These are phyloP conservation scores for Cladosporium austrohemisphaericum DNA, from an alignment of 2,329 filamentous ascomycete species.

Conservation along the genomic window DNA sequence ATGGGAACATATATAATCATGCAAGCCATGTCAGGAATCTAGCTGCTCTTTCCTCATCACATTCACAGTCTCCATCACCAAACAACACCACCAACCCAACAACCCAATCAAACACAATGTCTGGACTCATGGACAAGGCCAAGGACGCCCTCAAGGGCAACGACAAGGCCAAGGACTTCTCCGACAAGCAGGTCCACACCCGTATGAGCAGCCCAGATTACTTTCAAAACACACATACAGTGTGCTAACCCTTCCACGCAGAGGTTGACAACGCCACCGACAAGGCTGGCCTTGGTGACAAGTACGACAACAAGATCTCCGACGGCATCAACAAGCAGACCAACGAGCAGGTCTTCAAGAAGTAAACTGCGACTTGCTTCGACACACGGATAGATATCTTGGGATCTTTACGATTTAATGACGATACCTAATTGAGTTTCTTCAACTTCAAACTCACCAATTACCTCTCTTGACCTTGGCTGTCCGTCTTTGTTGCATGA, in stretches of 20 bases:
- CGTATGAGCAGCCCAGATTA: constrained; percentile 8
- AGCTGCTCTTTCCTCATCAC: neutral
- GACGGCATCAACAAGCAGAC: constrained; percentile 25
- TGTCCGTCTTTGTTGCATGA: no score
- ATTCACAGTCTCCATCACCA: neutral
- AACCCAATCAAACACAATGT: constrained; percentile 20
- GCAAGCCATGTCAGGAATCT: neutral
- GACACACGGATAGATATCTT: neutral
- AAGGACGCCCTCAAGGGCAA: constrained; percentile 17
- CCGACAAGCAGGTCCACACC: constrained; percentile 18
- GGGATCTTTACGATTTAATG: neutral
- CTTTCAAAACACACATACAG: no score
- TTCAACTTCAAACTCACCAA: no score
- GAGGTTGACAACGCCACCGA: constrained; percentile 23
- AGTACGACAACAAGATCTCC: constrained; percentile 26
- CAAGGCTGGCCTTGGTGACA: constrained; percentile 22
- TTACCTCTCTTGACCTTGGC: no score
- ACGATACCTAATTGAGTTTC: neutral
- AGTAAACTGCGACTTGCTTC: neutral
- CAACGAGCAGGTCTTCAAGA: constrained; percentile 11
- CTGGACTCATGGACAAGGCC: constrained; percentile 25
- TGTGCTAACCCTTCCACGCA: neutral
- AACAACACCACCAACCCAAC: neutral
- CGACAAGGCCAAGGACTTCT: constrained; percentile 19
- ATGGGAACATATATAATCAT: no score